Base-by-base conservation (phyloP, 768 basidiomycete genomes). In the Naganishia vaughanmartiniae region DNA sequence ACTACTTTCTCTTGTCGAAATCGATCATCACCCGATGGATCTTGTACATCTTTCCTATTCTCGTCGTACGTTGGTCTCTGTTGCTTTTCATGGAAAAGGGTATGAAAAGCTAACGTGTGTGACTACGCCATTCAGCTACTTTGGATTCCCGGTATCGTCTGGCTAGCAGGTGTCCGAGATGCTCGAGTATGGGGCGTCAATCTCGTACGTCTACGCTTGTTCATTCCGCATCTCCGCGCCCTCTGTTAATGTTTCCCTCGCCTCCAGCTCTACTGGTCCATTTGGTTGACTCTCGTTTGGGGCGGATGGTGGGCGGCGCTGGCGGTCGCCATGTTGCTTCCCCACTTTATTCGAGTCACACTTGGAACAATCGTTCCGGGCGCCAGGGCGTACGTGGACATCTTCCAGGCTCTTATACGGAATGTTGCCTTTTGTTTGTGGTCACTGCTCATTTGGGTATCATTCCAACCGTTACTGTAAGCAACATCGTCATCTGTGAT, bases 211-310 rank as follows among this genome's bases (percentile, higher is more conserved):
- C 28, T 54, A 30, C 51, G 46, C 54, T 70, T 31, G 56, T 33
- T 4, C 21, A 63, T 54, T 69, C 42, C 21, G 17, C 15, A 30
- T 70, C 54, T 53, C 28, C 53, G 15, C 26, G 30, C 57, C 12
- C 30, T 30, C 58, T 54, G 87, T 85, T 81, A 89, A 89, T 87
- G 86, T 84, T 84, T 36, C 84, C 89, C 12, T 82, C 83, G 67
- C 79, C 90, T 33, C 4, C 66, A 79, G 55, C 66, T 89, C 7
- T 91, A 87, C 86, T 93, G 90, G 90, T 90, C 88, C 70, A 87
- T 92, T 69, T 95, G 91, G 91, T 82, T 93, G 33, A 86, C 85
- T 46, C 86, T 93, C 36, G 82, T 86, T 5, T 95, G 92, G 92
- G 86, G 81, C 77, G 89, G 89, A 21, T 93, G 90, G 89, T 93